phyloP scores from a whole-genome alignment of 352 stramenopile species.

The Paralagenidium karlingii region DNA sequence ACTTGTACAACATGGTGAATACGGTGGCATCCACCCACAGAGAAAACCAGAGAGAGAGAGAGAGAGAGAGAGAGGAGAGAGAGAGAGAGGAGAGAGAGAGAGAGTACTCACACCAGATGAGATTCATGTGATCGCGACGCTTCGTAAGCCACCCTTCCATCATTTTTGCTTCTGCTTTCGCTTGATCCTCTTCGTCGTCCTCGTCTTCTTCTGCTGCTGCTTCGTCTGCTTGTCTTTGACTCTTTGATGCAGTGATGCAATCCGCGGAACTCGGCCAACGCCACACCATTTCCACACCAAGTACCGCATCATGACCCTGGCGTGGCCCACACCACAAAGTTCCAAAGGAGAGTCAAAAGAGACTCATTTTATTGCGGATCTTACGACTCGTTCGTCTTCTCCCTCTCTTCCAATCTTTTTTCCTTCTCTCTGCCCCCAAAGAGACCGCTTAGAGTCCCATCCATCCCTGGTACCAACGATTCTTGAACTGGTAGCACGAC shows the following conservation, averaged over 20 bases:
- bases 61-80: not conserved
- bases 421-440: too few relatives aligned
- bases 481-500: slow-evolving; percentile 77
- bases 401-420: slow-evolving; percentile 82
- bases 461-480: slow-evolving; percentile 80
- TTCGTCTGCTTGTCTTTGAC: not conserved
- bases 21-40: too few relatives aligned
- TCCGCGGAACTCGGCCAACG: slow-evolving; percentile 63
- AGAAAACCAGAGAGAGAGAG: not conserved
- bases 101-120: slow-evolving; percentile 70
- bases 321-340: slow-evolving; percentile 85
- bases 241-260: not conserved
- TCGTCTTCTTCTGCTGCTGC: not conserved
- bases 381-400: slow-evolving; percentile 71
- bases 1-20: slow-evolving; percentile 2
- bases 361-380: slow-evolving; percentile 76
- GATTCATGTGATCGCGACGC: slow-evolving; percentile 83
- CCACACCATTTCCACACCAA: slow-evolving; percentile 87
- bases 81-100: not conserved
- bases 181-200: not conserved
- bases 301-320: slow-evolving; percentile 88
- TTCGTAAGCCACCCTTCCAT: slow-evolving; percentile 86
- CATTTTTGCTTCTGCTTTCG: slow-evolving; percentile 1
- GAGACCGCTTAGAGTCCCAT: slow-evolving; percentile 55
- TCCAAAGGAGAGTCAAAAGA: slow-evolving; percentile 71